Percentiles rank a stretch among this genome's conserved stretches.
phyloP scores from a whole-genome alignment of 495 filamentous ascomycete genomes.

The Amphirosellinia nigrospora region DNA sequence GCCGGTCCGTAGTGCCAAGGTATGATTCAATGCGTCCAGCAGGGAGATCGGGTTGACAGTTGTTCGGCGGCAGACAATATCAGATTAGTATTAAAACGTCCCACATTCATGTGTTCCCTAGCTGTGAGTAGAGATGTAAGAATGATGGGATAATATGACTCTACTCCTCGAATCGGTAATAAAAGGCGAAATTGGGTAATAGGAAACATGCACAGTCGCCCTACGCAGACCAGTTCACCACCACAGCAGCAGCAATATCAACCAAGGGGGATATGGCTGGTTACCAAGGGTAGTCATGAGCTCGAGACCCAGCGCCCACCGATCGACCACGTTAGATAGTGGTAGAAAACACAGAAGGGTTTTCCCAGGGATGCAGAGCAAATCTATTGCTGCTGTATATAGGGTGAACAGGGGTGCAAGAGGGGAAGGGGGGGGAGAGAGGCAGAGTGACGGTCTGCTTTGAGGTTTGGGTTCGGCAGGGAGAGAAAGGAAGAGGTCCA shows the following conservation, averaged over 20 bases:
- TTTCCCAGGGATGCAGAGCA: neutral
- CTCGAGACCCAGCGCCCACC: neutral
- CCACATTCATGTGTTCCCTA: neutral
- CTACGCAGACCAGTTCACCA: neutral
- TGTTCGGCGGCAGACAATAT: neutral
- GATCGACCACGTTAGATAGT: neutral
- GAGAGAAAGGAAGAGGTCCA: slow-evolving; percentile 10
- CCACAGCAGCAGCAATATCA: neutral
- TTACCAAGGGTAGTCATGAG: slow-evolving; percentile 15
- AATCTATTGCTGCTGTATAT: neutral
- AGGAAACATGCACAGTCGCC: neutral
- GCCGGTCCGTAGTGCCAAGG: neutral
- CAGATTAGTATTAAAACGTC: neutral
- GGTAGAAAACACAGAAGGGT: neutral
- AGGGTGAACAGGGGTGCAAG: neutral
- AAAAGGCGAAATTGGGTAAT: neutral
- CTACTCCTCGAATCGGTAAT: neutral
- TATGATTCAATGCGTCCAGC: slow-evolving; percentile 8
- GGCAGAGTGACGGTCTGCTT: neutral
- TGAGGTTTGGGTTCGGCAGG: neutral
- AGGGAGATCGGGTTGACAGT: neutral
- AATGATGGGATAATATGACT: slow-evolving; percentile 1
- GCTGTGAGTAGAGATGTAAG: neutral
- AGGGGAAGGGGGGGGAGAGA: neutral
- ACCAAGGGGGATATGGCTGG: slow-evolving; percentile 1